A percentile compares a stretch with the other conserved stretches of the same genome.
Evolutionary conservation across 257 asterid species (phyloP).

Genomic region (Penstemon davidsonii): DNA sequence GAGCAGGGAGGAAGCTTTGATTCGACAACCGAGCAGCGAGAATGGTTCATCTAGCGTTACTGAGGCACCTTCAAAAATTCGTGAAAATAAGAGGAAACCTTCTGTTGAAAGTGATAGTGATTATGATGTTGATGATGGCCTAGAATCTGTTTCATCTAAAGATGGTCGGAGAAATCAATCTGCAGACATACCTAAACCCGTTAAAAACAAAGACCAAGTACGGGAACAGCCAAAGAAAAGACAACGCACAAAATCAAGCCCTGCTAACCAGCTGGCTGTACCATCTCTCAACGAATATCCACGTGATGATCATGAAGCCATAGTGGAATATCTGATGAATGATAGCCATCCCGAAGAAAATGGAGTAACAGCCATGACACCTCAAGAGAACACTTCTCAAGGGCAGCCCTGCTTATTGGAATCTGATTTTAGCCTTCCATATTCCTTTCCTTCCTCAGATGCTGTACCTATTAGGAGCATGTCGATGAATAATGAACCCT

Average conservation of each 20-base stretch:
- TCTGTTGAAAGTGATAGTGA: slow-evolving; percentile 64
- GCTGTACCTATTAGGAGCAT: slow-evolving; percentile 18
- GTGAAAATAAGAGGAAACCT: slow-evolving; percentile 53
- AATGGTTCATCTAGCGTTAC: slow-evolving; percentile 69
- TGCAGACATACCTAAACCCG: slow-evolving; percentile 25
- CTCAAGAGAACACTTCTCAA: slow-evolving; percentile 31
- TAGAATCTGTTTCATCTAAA: slow-evolving; percentile 63
- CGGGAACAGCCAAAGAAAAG: slow-evolving; percentile 34
- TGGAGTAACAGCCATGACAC: slow-evolving; percentile 23
- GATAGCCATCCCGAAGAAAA: slow-evolving; percentile 32
- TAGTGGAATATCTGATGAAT: slow-evolving; percentile 29
- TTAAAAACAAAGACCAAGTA: slow-evolving; percentile 34
- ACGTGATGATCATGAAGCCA: slow-evolving; percentile 32
- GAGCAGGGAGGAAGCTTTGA: slow-evolving; percentile 65
- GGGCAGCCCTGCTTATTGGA: slow-evolving; percentile 29
- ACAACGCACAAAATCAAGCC: slow-evolving; percentile 36
- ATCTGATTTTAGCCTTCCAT: slow-evolving; percentile 31
- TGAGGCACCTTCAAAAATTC: slow-evolving; percentile 51
- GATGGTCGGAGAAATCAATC: slow-evolving; percentile 45
- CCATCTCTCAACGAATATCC: slow-evolving; percentile 39
- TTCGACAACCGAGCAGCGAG: slow-evolving; percentile 62
- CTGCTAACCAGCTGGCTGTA: slow-evolving; percentile 26
- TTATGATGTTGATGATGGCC: slow-evolving; percentile 69
- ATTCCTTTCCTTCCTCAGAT: slow-evolving; percentile 38
- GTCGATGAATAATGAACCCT: slow-evolving; percentile 26